A percentile compares a stretch with the other conserved stretches of the same genome.
These are phyloP conservation scores for Zopfochytrium polystomum DNA, from an alignment of 371 early-diverging fungal species.

Conservation along the genomic window DNA sequence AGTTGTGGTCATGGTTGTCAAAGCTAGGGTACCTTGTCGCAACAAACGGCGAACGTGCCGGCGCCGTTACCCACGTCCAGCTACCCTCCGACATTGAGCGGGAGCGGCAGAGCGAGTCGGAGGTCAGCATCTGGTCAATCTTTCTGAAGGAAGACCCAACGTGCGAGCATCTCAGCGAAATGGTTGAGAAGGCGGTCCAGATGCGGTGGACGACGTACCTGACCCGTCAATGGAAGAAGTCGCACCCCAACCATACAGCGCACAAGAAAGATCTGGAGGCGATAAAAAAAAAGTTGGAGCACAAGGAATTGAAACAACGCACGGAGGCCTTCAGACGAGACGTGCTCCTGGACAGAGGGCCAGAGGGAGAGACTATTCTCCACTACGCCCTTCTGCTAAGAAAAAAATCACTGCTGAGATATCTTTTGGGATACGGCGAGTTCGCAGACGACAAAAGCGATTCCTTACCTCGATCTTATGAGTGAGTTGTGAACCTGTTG, in stretches of 20 bases:
- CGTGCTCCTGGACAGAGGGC: slow-evolving; percentile 17
- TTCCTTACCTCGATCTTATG: too few relatives aligned
- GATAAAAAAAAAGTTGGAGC: background rate
- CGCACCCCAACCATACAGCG: background rate
- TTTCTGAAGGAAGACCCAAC: too few relatives aligned
- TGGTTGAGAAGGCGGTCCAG: background rate
- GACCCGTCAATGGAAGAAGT: background rate
- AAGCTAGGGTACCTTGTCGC: too few relatives aligned
- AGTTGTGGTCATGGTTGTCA: too few relatives aligned
- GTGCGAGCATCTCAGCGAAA: background rate
- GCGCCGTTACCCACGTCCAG: too few relatives aligned
- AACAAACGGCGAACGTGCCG: too few relatives aligned
- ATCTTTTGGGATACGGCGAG: slow-evolving; percentile 7
- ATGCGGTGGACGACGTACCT: background rate
- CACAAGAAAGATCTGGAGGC: background rate
- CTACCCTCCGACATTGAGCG: too few relatives aligned
- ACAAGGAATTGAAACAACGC: background rate
- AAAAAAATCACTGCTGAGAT: slow-evolving; percentile 2
- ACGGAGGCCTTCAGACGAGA: slow-evolving; percentile 9
- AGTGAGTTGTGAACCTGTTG: too few relatives aligned
- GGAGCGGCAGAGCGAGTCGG: too few relatives aligned
- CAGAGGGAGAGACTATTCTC: slow-evolving; percentile 22
- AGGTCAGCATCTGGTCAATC: too few relatives aligned
- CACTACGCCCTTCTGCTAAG: slow-evolving; percentile 20
- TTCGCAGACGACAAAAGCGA: background rate